Evolutionary conservation across 225 moss, liverwort and hornwort genomes (phyloP).

Genomic region (Physcomitrellopsis africana): DNA sequence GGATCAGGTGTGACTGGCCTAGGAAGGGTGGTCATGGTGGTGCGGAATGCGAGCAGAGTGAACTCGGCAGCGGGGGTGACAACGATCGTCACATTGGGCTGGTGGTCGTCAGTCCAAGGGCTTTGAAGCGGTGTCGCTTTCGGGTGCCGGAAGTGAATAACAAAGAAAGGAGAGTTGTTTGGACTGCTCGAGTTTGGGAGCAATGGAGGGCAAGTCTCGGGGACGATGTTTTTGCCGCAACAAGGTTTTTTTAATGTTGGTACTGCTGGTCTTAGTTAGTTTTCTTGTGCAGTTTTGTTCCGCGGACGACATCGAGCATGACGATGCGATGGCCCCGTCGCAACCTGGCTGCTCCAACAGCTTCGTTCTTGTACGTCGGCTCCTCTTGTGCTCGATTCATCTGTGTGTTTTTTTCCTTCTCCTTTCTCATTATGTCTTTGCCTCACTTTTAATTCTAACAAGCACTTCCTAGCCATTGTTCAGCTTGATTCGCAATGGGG

Average conservation of each 20-base stretch:
- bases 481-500: not conserved
- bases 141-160: not conserved
- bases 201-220: not conserved
- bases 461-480: not conserved
- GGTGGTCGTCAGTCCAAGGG: too few species aligned
- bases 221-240: not conserved
- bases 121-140: not conserved
- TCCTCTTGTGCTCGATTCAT: not conserved
- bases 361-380: constrained; percentile 47
- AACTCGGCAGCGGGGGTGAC: too few species aligned
- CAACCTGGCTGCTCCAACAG: constrained; percentile 61
- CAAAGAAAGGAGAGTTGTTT: too few species aligned
- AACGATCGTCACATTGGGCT: too few species aligned
- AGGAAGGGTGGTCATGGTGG: too few species aligned
- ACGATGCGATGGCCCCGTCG: constrained; percentile 45
- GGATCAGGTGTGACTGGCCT: too few species aligned
- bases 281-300: constrained; percentile 19
- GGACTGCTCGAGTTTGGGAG: not conserved
- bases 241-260: not conserved
- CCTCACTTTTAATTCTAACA: too few species aligned
- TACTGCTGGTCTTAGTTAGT: constrained; percentile 8
- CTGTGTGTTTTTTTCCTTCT: too few species aligned
- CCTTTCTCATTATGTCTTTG: not conserved
- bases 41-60: too few species aligned
- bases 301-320: constrained; percentile 65